A percentile compares a stretch with the other conserved stretches of the same genome.
phyloP scores from a whole-genome alignment of 345 rosid species.

The Eucalyptus leucophloia region DNA sequence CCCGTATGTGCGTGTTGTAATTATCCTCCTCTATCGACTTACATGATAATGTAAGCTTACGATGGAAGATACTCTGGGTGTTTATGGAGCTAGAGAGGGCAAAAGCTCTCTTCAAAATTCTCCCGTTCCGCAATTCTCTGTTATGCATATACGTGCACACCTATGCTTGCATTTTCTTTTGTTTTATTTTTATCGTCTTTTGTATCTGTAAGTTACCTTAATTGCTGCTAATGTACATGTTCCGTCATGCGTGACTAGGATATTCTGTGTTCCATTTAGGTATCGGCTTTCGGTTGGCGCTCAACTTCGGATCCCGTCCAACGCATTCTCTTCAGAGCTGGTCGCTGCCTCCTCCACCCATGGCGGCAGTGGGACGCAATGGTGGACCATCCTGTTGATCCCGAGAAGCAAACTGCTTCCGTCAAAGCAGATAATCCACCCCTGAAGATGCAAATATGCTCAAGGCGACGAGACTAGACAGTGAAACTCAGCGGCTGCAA shows the following conservation, averaged over 20 bases:
- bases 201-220: background rate
- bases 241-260: background rate
- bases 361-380: slow-evolving; percentile 78
- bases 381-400: slow-evolving; percentile 61
- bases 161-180: background rate
- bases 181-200: background rate
- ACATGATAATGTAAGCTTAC: background rate
- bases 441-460: background rate
- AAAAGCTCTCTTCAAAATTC: background rate
- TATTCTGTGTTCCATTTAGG: slow-evolving; percentile 5
- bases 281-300: slow-evolving; percentile 96
- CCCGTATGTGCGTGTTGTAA: background rate
- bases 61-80: background rate
- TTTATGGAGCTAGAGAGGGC: background rate
- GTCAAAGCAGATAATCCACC: background rate
- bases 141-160: background rate
- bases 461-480: background rate
- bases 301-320: slow-evolving; percentile 80
- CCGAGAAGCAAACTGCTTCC: slow-evolving; percentile 11
- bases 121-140: background rate
- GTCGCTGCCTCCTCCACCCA: slow-evolving; percentile 86
- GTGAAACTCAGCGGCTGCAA: background rate
- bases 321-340: slow-evolving; percentile 75
- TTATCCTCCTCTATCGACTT: background rate
- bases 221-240: background rate